Conservation (phyloP, 192 early-diverging fungal genomes). For the Dissophora globulifera region DNA sequence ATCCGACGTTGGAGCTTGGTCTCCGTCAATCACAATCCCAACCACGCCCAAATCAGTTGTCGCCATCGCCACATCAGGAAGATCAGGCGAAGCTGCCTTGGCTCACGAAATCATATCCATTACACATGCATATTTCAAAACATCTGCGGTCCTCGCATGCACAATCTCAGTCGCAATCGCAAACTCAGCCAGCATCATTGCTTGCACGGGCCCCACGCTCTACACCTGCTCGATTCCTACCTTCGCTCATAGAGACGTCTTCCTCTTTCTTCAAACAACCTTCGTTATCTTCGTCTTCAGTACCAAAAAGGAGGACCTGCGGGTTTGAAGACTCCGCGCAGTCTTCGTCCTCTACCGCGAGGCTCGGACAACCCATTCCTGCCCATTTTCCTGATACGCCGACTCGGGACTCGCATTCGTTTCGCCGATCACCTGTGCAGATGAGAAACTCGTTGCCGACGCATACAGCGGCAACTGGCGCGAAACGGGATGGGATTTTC, state of each 20-base stretch:
- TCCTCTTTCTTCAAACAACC: constrained; percentile 27
- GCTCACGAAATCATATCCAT: background rate
- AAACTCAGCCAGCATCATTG: background rate
- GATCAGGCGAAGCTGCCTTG: background rate
- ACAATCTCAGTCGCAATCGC: background rate
- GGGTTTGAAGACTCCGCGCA: background rate
- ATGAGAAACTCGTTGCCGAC: constrained; percentile 1
- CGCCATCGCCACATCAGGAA: too few relatives aligned
- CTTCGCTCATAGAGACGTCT: constrained; percentile 6
- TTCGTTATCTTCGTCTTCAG: background rate
- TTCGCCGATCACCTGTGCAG: background rate
- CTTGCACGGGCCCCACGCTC: background rate
- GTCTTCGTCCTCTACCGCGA: background rate
- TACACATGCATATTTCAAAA: background rate
- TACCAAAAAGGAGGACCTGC: background rate
- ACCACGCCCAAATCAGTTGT: too few relatives aligned
- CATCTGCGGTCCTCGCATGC: too few relatives aligned
- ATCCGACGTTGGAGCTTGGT: background rate
- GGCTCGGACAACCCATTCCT: too few relatives aligned
- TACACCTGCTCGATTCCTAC: constrained; percentile 5
- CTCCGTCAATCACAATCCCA: background rate
- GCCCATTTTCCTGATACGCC: background rate
- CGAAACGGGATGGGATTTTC: too few relatives aligned
- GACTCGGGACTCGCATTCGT: background rate
- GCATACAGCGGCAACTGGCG: background rate